A percentile compares a stretch with the other conserved stretches of the same genome.
phyloP scores from a whole-genome alignment of 331 rosid species.

The Arachis monticola region DNA sequence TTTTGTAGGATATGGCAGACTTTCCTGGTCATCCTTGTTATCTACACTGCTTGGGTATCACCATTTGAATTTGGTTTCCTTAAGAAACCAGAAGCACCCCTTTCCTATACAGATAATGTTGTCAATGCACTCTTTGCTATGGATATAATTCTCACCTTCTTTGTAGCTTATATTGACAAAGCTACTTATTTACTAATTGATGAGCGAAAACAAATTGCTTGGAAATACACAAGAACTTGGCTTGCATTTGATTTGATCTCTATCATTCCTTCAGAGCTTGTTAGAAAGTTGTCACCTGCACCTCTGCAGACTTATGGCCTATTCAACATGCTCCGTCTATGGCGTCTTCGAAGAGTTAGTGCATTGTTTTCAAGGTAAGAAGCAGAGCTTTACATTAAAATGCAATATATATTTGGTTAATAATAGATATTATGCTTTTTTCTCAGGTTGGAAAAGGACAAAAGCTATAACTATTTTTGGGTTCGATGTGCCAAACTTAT shows the following conservation, averaged over 20 bases:
- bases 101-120: constrained; percentile 73
- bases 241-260: constrained; percentile 76
- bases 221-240: constrained; percentile 76
- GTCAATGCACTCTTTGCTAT: constrained; percentile 87
- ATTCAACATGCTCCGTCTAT: constrained; percentile 93
- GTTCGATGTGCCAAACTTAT: constrained; percentile 94
- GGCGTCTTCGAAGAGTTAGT: constrained; percentile 99
- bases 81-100: constrained; percentile 65
- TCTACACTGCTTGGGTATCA: constrained; percentile 97
- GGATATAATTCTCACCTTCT: constrained; percentile 86
- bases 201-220: constrained; percentile 66
- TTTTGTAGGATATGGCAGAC: constrained; percentile 83
- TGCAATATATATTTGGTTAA: neutral
- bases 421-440: constrained; percentile 4
- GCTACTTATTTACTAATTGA: constrained; percentile 70
- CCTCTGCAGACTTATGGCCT: constrained; percentile 71
- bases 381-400: neutral
- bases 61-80: constrained; percentile 97
- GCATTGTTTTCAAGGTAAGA: constrained; percentile 79
- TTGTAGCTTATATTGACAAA: constrained; percentile 86
- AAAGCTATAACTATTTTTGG: constrained; percentile 89
- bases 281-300: constrained; percentile 53
- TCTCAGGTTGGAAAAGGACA: constrained; percentile 88
- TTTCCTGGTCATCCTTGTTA: constrained; percentile 71
- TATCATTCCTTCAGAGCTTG: constrained; percentile 84